Conservation (phyloP, 1,284 basidiomycete species). For the Xerocomus nothofagi region DNA sequence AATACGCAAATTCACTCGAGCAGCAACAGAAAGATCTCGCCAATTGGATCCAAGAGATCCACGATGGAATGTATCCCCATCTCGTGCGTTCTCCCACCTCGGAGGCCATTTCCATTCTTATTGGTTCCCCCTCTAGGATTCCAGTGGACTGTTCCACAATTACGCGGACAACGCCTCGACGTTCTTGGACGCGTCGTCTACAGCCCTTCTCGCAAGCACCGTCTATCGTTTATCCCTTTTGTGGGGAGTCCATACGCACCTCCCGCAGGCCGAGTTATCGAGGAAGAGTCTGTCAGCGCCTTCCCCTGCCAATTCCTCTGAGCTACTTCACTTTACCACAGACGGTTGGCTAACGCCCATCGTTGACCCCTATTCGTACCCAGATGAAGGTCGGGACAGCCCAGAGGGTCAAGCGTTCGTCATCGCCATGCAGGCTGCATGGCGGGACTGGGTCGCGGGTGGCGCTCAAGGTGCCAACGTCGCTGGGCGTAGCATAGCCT, state of each 20-base stretch:
- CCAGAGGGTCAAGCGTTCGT: slow-evolving; percentile 72
- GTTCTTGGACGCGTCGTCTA: slow-evolving; percentile 76
- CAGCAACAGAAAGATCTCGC: slow-evolving; percentile 60
- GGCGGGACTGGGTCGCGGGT: slow-evolving; percentile 62
- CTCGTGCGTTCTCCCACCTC: slow-evolving; percentile 38
- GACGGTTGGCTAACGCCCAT: slow-evolving; percentile 70
- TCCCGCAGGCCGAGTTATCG: slow-evolving; percentile 59
- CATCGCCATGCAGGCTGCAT: slow-evolving; percentile 68
- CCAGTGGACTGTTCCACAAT: slow-evolving; percentile 67
- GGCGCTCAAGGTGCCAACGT: slow-evolving; percentile 50
- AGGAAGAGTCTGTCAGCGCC: slow-evolving; percentile 54
- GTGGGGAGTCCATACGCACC: slow-evolving; percentile 46
- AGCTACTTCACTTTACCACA: slow-evolving; percentile 42
- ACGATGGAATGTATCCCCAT: slow-evolving; percentile 64
- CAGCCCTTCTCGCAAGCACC: slow-evolving; percentile 75
- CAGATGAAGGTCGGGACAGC: slow-evolving; percentile 48
- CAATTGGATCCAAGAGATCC: slow-evolving; percentile 72
- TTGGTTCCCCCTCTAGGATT: slow-evolving; percentile 38
- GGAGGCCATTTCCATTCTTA: not conserved
- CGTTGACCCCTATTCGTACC: slow-evolving; percentile 64
- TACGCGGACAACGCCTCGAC: slow-evolving; percentile 63
- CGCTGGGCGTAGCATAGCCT: not conserved
- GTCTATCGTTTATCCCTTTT: slow-evolving; percentile 70
- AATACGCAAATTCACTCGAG: slow-evolving; percentile 50
- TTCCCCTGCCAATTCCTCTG: slow-evolving; percentile 17